These are phyloP conservation scores for Emericellopsis terricola DNA, from an alignment of 495 filamentous ascomycete species.

Conservation along the genomic window DNA sequence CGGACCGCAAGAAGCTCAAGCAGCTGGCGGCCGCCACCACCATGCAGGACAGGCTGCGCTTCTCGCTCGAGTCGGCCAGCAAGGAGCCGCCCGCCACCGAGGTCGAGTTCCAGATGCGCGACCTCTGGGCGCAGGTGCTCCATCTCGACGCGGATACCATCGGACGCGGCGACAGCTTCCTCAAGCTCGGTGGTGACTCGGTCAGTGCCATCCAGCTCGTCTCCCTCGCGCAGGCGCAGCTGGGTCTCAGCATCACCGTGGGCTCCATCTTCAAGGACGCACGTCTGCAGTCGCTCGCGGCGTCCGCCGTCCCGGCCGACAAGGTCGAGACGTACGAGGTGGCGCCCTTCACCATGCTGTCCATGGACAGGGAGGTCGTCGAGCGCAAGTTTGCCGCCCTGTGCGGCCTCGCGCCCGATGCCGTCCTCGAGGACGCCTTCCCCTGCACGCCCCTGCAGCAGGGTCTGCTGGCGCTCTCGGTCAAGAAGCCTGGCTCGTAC, in stretches of 20 bases:
- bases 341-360: neutral
- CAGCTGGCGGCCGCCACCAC: constrained; percentile 12
- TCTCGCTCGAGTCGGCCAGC: neutral
- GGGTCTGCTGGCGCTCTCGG: constrained; percentile 10
- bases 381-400: constrained; percentile 10
- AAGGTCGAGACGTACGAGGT: neutral
- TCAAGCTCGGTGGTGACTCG: constrained; percentile 48
- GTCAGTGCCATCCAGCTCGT: constrained; percentile 17
- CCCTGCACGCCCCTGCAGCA: constrained; percentile 45
- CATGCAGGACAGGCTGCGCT: neutral
- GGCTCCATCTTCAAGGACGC: constrained; percentile 2
- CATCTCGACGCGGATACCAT: constrained; percentile 13
- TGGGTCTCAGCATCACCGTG: neutral
- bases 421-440: constrained; percentile 28
- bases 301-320: neutral
- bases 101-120: constrained; percentile 4
- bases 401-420: neutral
- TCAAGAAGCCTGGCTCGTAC: constrained; percentile 17
- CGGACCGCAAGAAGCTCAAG: constrained; percentile 41
- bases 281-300: neutral
- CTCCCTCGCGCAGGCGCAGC: neutral
- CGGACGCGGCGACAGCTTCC: constrained; percentile 32
- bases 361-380: constrained; percentile 14
- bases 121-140: constrained; percentile 10
- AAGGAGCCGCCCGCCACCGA: constrained; percentile 5